Evolutionary conservation across 148 eudicot genomes (phyloP).

Genomic region (Arctostaphylos glauca): DNA sequence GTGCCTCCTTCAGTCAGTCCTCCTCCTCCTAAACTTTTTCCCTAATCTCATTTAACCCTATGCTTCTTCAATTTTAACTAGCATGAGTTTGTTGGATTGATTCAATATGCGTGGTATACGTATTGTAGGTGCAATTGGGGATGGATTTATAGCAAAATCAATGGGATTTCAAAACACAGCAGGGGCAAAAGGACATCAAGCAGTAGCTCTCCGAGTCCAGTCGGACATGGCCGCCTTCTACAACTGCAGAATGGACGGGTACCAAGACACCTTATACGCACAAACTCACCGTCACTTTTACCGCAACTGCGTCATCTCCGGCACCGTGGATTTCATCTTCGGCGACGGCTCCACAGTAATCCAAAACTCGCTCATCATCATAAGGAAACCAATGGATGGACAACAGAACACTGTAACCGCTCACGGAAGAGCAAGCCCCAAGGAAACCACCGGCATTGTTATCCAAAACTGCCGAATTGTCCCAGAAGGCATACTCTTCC

Average conservation of each 20-base stretch:
- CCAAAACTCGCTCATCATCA: conserved; percentile 55
- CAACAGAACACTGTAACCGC: conserved; percentile 71
- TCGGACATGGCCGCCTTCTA: conserved; percentile 53
- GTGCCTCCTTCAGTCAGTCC: conserved; percentile 63
- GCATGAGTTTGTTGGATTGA: neutral
- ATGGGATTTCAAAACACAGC: conserved; percentile 68
- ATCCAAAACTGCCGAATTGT: conserved; percentile 75
- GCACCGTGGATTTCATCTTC: conserved; percentile 55
- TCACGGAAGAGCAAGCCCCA: conserved; percentile 44
- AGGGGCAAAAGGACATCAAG: conserved; percentile 61
- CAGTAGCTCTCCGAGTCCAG: conserved; percentile 60
- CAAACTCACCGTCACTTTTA: conserved; percentile 52
- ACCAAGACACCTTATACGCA: conserved; percentile 51
- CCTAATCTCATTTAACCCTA: neutral
- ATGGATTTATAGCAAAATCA: conserved; percentile 46
- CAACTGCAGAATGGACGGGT: conserved; percentile 58
- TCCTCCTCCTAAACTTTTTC: no score
- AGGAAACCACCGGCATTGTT: conserved; percentile 43
- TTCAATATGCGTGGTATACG: neutral
- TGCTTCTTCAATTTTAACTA: neutral
- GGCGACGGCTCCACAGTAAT: conserved; percentile 44
- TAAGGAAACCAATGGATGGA: conserved; percentile 34
- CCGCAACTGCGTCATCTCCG: conserved; percentile 53
- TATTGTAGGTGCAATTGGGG: conserved; percentile 49
- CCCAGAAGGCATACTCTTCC: conserved; percentile 42